These are phyloP conservation scores for Puccinia polysora DNA, from an alignment of 1,284 basidiomycete genomes.

Conservation along the genomic window DNA sequence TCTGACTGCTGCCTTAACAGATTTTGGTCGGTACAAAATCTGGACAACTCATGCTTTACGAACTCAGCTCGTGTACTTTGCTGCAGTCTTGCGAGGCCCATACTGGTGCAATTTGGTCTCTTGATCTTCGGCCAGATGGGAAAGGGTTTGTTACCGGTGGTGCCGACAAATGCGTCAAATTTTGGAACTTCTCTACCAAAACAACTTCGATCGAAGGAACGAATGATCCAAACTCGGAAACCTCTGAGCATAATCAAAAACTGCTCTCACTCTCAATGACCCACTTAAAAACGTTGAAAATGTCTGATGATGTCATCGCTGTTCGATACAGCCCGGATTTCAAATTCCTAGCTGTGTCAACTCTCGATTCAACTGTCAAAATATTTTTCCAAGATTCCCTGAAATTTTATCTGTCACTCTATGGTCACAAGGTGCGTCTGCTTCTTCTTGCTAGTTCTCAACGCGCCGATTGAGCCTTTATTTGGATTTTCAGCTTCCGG, in stretches of 20 bases:
- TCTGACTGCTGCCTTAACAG: constrained; percentile 54
- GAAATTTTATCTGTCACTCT: constrained; percentile 96
- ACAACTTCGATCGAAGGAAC: constrained; percentile 58
- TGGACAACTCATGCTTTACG: constrained; percentile 83
- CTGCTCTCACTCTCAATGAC: constrained; percentile 61
- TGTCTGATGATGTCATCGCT: constrained; percentile 92
- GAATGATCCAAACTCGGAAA: constrained; percentile 45
- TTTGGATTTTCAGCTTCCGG: constrained; percentile 68
- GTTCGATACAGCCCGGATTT: constrained; percentile 88
- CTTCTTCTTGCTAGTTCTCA: not conserved
- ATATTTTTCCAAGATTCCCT: constrained; percentile 93
- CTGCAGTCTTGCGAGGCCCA: constrained; percentile 83
- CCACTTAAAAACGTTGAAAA: constrained; percentile 86
- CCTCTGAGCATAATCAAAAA: constrained; percentile 51
- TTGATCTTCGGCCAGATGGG: constrained; percentile 77
- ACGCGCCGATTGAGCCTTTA: constrained; percentile 12
- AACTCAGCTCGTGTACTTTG: constrained; percentile 78
- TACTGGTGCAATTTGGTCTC: constrained; percentile 78
- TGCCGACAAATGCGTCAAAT: constrained; percentile 96
- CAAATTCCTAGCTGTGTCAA: constrained; percentile 78
- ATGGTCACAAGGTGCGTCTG: constrained; percentile 80
- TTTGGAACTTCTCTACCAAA: constrained; percentile 86
- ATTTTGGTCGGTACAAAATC: constrained; percentile 89
- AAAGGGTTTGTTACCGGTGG: constrained; percentile 78
- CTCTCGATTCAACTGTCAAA: constrained; percentile 98